Conservation (phyloP, 306 rosid genomes). For the Benincasa hispida region DNA sequence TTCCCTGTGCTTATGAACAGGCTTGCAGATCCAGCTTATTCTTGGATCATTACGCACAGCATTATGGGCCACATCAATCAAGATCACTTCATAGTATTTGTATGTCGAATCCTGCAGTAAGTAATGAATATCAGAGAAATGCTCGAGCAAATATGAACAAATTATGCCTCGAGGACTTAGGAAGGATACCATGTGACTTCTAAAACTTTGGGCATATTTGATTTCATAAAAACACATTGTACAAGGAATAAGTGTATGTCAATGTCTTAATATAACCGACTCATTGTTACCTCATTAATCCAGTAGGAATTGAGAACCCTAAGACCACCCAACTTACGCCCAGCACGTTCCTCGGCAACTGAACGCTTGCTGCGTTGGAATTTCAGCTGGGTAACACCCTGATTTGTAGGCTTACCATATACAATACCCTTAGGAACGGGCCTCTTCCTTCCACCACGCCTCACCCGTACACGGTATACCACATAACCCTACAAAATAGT, state of each 20-base stretch:
- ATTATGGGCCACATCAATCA: slow-evolving; percentile 63
- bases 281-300: slow-evolving; percentile 60
- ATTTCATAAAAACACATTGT: neutral
- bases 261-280: neutral
- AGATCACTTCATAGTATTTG: slow-evolving; percentile 64
- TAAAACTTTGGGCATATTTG: neutral
- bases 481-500: slow-evolving; percentile 51
- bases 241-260: neutral
- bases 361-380: slow-evolving; percentile 86
- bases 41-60: slow-evolving; percentile 79
- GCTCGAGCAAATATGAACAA: neutral
- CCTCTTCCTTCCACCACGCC: slow-evolving; percentile 91
- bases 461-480: slow-evolving; percentile 71
- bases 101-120: slow-evolving; percentile 76
- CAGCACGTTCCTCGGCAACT: slow-evolving; percentile 93
- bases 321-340: slow-evolving; percentile 83
- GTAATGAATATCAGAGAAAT: neutral
- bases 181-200: neutral
- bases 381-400: slow-evolving; percentile 83
- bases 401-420: slow-evolving; percentile 90
- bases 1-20: slow-evolving; percentile 87
- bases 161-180: neutral
- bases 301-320: slow-evolving; percentile 86
- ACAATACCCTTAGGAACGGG: slow-evolving; percentile 94
- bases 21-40: slow-evolving; percentile 68